phyloP scores from a whole-genome alignment of 306 rosid species.

The Boehmeria nivea region DNA sequence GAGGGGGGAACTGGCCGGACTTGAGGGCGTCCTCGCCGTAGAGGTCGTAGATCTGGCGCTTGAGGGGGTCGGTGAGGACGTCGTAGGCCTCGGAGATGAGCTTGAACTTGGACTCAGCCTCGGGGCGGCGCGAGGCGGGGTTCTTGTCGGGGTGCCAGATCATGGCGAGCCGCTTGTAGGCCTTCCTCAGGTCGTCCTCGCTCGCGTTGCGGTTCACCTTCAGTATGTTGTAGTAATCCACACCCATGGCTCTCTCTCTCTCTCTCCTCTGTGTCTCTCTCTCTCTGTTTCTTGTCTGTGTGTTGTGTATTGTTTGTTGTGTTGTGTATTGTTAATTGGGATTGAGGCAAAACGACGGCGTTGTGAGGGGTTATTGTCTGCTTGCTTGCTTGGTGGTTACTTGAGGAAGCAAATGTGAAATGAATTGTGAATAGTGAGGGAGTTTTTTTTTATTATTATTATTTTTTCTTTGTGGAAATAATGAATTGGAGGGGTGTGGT shows the following conservation, averaged over 20 bases:
- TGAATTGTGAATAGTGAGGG: too few species aligned
- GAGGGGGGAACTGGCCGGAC: slow-evolving; percentile 73
- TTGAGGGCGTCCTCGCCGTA: slow-evolving; percentile 84
- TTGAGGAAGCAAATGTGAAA: too few species aligned
- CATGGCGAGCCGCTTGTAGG: slow-evolving; percentile 74
- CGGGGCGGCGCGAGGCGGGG: slow-evolving; percentile 43
- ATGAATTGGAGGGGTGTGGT: too few species aligned
- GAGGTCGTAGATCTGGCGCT: slow-evolving; percentile 96
- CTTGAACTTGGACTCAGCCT: slow-evolving; percentile 83
- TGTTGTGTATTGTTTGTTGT: background rate
- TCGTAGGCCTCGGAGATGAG: slow-evolving; percentile 87
- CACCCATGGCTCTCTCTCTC: slow-evolving; percentile 43
- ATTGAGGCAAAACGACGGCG: too few species aligned
- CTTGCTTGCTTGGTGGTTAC: too few species aligned
- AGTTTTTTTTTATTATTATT: too few species aligned
- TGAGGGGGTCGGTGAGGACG: slow-evolving; percentile 71
- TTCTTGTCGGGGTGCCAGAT: slow-evolving; percentile 97
- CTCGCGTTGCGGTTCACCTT: slow-evolving; percentile 79
- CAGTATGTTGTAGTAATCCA: slow-evolving; percentile 88
- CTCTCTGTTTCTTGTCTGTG: background rate
- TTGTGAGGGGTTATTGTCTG: too few species aligned
- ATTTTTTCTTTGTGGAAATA: too few species aligned
- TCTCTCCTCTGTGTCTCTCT: background rate
- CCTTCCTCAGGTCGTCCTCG: slow-evolving; percentile 76
- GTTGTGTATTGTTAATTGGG: too few species aligned